Conservation (phyloP, 257 asterid genomes). For the Coffea canephora region DNA sequence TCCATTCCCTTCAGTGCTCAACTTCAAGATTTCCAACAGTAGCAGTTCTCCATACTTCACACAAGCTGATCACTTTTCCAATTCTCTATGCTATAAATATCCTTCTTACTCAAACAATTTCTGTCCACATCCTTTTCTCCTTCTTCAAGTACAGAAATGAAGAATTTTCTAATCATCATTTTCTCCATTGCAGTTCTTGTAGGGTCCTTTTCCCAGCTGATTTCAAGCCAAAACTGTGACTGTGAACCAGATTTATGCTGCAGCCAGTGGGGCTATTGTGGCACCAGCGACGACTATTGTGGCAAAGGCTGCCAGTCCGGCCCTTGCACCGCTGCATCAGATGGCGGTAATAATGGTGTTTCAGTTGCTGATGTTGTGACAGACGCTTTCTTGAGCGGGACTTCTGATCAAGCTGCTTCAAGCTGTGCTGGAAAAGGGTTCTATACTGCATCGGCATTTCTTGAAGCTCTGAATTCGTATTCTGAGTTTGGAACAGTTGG, state of each 20-base stretch:
- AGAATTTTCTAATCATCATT: background rate
- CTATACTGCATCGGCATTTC: conserved; percentile 33
- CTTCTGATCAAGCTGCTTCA: too few species aligned
- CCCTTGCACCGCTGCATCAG: too few species aligned
- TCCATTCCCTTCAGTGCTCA: too few species aligned
- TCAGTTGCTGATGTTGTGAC: too few species aligned
- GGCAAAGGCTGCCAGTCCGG: too few species aligned
- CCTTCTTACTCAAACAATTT: background rate
- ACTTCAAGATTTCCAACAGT: too few species aligned
- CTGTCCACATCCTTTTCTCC: background rate
- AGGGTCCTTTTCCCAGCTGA: background rate
- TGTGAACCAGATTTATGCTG: conserved; percentile 30
- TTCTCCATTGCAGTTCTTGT: conserved; percentile 1
- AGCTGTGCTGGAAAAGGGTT: too few species aligned
- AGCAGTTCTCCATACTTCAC: too few species aligned
- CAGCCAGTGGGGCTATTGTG: conserved; percentile 44
- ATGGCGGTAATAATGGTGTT: too few species aligned
- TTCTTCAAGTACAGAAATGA: background rate
- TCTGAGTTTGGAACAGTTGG: conserved; percentile 41
- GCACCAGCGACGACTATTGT: conserved; percentile 35
- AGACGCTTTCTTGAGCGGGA: too few species aligned
- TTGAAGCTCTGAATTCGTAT: conserved; percentile 35
- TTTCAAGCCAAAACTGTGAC: conserved; percentile 23
- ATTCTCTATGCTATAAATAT: background rate
- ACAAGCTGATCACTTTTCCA: too few species aligned